Percentiles rank a stretch among this genome's conserved stretches.
These are phyloP conservation scores for Paramyrothecium sp. DNA, from an alignment of 2,329 filamentous ascomycete species.

Conservation along the genomic window DNA sequence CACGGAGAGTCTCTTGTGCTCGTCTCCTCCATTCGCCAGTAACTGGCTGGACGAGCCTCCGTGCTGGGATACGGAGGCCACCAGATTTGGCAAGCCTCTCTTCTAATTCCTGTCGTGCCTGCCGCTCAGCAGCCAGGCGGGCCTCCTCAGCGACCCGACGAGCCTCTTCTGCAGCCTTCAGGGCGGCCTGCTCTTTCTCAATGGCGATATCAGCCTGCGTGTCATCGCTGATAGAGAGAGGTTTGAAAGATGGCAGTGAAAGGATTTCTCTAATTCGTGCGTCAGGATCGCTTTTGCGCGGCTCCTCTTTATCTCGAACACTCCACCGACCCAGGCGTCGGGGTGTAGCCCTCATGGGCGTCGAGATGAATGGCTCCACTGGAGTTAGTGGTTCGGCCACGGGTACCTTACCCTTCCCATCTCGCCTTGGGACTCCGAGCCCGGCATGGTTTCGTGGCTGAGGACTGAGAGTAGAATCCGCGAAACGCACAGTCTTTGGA, in stretches of 20 bases:
- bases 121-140: conserved; percentile 18
- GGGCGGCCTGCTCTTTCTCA: conserved; percentile 19
- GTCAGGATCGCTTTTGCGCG: conserved; percentile 7
- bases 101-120: conserved; percentile 18
- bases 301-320: not conserved
- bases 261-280: conserved; percentile 15
- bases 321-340: not conserved
- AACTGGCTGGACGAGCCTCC: conserved; percentile 24
- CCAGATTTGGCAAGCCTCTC: conserved; percentile 26
- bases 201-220: conserved; percentile 20
- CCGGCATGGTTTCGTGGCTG: conserved; percentile 22
- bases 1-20: conserved; percentile 28
- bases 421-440: conserved; percentile 18
- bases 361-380: too few relatives aligned
- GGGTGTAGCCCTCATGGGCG: not conserved
- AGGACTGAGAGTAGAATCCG: conserved; percentile 21
- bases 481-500: conserved; percentile 27
- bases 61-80: conserved; percentile 25
- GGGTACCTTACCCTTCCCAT: not conserved
- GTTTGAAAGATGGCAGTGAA: conserved; percentile 18
- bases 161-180: conserved; percentile 22
- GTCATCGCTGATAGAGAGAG: conserved; percentile 25
- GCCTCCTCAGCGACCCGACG: conserved; percentile 21
- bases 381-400: not conserved
- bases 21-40: conserved; percentile 22